These are phyloP conservation scores for Tetradesmus lagerheimii DNA, from an alignment of 139 green algal genomes.

Conservation along the genomic window DNA sequence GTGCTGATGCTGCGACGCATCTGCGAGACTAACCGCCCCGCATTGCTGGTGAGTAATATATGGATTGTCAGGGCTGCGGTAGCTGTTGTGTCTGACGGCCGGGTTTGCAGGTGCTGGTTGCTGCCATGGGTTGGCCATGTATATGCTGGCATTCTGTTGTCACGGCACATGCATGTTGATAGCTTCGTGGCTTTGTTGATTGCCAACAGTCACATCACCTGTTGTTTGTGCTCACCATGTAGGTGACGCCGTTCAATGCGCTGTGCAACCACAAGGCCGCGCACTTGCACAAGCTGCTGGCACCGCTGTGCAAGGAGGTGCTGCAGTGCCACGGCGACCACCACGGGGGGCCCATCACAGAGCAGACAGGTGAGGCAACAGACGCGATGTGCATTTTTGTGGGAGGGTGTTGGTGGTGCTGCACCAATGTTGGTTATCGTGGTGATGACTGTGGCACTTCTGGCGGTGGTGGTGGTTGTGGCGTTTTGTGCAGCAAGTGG, in stretches of 20 bases:
- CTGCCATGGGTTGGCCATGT: not conserved
- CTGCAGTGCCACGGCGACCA: conserved; percentile 60
- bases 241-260: not conserved
- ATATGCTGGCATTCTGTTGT: not conserved
- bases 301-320: conserved; percentile 53
- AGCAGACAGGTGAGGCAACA: not conserved
- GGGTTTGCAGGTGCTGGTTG: not conserved
- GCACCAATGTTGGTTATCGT: too few species aligned
- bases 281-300: conserved; percentile 55
- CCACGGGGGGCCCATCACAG: not conserved
- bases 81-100: not conserved
- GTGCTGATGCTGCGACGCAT: conserved; percentile 73
- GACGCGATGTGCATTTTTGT: too few species aligned
- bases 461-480: too few species aligned
- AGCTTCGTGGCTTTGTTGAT: too few species aligned
- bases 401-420: too few species aligned
- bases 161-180: not conserved
- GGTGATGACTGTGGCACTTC: too few species aligned
- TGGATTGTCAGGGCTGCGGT: conserved; percentile 57
- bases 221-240: not conserved
- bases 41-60: conserved; percentile 70
- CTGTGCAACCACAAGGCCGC: conserved; percentile 75
- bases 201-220: too few species aligned
- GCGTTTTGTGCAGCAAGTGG: conserved; percentile 42
- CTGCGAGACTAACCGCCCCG: conserved; percentile 39